These are phyloP conservation scores for Sporothrix variecibatus DNA, from an alignment of 2,329 filamentous ascomycete species.

Conservation along the genomic window DNA sequence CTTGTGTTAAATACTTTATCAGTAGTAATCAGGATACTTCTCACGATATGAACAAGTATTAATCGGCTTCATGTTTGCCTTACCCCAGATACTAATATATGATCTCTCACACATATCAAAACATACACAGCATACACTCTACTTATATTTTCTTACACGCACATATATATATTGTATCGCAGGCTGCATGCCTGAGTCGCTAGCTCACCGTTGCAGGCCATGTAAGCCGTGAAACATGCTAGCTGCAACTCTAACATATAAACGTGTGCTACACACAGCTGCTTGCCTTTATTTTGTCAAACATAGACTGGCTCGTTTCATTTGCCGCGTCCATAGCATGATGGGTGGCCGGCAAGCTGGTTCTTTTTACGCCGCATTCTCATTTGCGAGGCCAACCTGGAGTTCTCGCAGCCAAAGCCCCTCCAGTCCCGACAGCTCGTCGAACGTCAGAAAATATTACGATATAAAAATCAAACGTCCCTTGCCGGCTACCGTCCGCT, in stretches of 20 bases:
- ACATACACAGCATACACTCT: background rate
- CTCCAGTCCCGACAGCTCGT: background rate
- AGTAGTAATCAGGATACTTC: background rate
- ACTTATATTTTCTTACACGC: background rate
- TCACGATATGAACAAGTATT: background rate
- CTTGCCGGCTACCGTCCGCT: background rate
- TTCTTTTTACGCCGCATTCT: background rate
- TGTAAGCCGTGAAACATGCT: background rate
- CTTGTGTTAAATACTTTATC: background rate
- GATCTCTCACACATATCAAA: background rate
- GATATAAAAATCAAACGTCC: background rate
- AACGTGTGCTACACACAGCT: slow-evolving; percentile 5
- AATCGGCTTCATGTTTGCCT: background rate
- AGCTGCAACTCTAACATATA: background rate
- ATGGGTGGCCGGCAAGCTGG: background rate
- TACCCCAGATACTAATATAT: background rate
- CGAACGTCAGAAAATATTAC: background rate
- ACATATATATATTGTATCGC: background rate
- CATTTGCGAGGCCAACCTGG: background rate
- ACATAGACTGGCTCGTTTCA: background rate
- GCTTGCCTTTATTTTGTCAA: background rate
- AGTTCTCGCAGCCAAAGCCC: background rate
- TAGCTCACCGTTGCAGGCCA: background rate
- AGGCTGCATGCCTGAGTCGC: background rate
- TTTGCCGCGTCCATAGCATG: background rate